Conservation (phyloP, 2,329 filamentous ascomycete genomes). For the Plectosphaerella sp. region DNA sequence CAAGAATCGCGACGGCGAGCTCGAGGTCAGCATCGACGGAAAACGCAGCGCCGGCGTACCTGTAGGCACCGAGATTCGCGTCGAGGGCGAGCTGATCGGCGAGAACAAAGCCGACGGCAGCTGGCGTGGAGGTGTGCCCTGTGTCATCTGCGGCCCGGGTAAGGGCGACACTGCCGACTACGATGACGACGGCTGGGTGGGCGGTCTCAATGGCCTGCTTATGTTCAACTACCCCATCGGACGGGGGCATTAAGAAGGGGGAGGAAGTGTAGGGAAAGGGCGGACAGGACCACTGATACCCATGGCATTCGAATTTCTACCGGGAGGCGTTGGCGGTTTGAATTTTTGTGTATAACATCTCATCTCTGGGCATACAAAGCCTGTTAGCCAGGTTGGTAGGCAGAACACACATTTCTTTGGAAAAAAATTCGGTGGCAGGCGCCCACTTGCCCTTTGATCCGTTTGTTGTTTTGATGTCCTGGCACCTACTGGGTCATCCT, state of each 20-base stretch:
- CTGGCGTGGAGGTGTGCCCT: constrained; percentile 81
- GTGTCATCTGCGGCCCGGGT: constrained; percentile 66
- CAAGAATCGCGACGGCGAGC: constrained; percentile 70
- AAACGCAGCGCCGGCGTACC: constrained; percentile 62
- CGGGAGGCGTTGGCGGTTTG: constrained; percentile 7
- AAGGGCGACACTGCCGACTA: constrained; percentile 40
- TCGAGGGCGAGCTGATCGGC: constrained; percentile 79
- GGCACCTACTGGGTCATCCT: no score
- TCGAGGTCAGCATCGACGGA: constrained; percentile 78
- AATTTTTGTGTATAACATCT: not conserved
- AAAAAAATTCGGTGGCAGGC: no score
- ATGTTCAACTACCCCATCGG: constrained; percentile 99
- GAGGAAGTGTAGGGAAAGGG: no score
- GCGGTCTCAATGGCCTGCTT: constrained; percentile 83
- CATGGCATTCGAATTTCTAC: constrained; percentile 1
- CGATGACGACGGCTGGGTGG: constrained; percentile 92
- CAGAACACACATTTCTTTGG: no score
- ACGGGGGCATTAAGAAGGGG: constrained; percentile 4
- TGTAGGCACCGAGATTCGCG: constrained; percentile 78
- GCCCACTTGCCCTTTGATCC: no score
- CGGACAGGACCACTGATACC: constrained; percentile 6
- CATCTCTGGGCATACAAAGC: not conserved
- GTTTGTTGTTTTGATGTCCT: no score
- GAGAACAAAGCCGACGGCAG: constrained; percentile 31
- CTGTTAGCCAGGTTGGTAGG: no score